phyloP scores from a whole-genome alignment of 257 asterid species.

The Lycium barbarum region DNA sequence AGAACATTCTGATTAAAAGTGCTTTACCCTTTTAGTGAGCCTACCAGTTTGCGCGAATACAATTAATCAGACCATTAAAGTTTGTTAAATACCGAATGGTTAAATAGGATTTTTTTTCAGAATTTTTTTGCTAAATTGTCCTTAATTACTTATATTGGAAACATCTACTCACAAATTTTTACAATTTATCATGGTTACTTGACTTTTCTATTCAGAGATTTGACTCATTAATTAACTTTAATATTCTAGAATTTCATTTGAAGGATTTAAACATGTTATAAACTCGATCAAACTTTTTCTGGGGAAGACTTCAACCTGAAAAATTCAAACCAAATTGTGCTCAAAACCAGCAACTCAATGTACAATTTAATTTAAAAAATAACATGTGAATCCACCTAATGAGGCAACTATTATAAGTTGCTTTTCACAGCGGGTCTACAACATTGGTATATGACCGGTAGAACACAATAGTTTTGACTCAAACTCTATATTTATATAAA shows the following conservation, averaged over 20 bases:
- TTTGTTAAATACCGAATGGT: background rate
- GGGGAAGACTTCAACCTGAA: background rate
- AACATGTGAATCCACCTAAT: background rate
- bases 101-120: background rate
- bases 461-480: background rate
- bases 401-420: background rate
- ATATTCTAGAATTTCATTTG: background rate
- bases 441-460: rapidly evolving
- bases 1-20: background rate
- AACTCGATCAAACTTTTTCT: background rate
- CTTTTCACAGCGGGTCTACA: too few species aligned
- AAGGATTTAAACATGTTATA: background rate
- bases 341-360: background rate
- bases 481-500: rapidly evolving
- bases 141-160: background rate
- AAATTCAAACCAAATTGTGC: background rate
- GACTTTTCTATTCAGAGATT: background rate
- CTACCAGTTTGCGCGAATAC: background rate
- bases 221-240: background rate
- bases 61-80: background rate
- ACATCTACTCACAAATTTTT: background rate
- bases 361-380: background rate
- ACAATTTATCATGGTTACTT: background rate
- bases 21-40: too few species aligned
- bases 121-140: background rate